Evolutionary conservation across 108 stramenopile genomes (phyloP), one percentile per base, ranked within the genome.

Genomic region (Cylindrotheca closterium): DNA sequence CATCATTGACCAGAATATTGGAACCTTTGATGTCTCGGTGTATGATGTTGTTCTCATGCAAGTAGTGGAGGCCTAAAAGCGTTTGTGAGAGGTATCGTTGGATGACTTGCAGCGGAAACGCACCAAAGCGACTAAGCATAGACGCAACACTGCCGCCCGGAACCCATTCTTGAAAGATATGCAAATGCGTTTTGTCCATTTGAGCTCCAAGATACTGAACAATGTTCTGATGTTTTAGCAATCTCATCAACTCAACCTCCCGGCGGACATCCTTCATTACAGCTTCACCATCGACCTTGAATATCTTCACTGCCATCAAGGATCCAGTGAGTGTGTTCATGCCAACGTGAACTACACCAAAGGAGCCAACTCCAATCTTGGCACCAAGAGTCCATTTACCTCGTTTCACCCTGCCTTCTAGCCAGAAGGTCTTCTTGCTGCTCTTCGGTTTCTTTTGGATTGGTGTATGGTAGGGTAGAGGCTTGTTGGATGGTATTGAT

Each of bases 161-260:
- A 7, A 88, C 96, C 98, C 98, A 98, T 74, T 98, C 96, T 77
- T 98, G 98, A 65, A 98, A 98, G 28, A 98, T 96, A 71, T 90
- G 86, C 7, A 98, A 78, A 33, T 80, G 59, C 5, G 71, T 69
- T 25, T 77, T 76, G 65, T 95, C 81, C 51, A 94, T 81, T 60
- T 94, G 86, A 4, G 96, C 92, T 17, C 98, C 98, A 1, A 93
- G 72, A 69, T 98, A 98, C 30, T 82, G 68, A 22, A 98, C 98
- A 74, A 98, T 97, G 58, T 98, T 96, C 12, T 72, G 75, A 74
- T 98, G 98, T 22, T 79, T 67, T 27, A 98, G 63, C 24, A 84
- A 80, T 65, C 83, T 82, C 94, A 98, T 88, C 15, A 97, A 68
- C 50, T 96, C 84, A 33, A 98, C 88, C 79, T 96, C 85, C 24